phyloP scores from a whole-genome alignment of 345 rosid genomes.

The Eucalyptus decipiens region DNA sequence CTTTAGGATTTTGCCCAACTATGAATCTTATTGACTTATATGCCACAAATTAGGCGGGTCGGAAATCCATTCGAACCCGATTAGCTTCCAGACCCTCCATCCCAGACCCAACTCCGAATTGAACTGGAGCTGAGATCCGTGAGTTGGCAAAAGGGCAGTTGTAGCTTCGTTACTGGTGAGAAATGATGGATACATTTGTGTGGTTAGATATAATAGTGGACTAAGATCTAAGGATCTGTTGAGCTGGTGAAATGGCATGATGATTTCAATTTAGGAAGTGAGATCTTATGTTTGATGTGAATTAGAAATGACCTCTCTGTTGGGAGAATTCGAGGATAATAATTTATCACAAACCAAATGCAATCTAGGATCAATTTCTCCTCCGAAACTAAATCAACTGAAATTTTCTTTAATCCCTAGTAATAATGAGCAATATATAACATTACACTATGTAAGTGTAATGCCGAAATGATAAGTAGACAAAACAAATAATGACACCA shows the following conservation, averaged over 20 bases:
- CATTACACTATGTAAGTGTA: too few relatives aligned
- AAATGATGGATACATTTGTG: not conserved
- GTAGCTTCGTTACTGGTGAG: not conserved
- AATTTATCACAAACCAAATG: too few relatives aligned
- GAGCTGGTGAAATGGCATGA: not conserved
- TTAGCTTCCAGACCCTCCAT: not conserved
- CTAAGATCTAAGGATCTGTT: not conserved
- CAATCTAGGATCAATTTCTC: too few relatives aligned
- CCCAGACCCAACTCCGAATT: not conserved
- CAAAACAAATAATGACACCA: too few relatives aligned
- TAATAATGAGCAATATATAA: too few relatives aligned
- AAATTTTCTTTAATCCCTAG: too few relatives aligned
- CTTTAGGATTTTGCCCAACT: not conserved
- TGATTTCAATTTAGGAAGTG: not conserved
- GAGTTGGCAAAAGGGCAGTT: not conserved
- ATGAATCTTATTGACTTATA: not conserved
- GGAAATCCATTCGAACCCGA: not conserved
- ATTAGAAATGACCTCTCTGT: too few relatives aligned
- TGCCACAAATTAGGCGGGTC: not conserved
- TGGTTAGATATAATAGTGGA: not conserved
- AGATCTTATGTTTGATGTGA: not conserved
- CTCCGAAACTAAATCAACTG: too few relatives aligned
- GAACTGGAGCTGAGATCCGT: too few relatives aligned
- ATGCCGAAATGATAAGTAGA: too few relatives aligned
- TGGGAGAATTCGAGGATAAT: too few relatives aligned